Conservation (phyloP, 2,329 filamentous ascomycete species). For the Diaporthe ampelina region DNA sequence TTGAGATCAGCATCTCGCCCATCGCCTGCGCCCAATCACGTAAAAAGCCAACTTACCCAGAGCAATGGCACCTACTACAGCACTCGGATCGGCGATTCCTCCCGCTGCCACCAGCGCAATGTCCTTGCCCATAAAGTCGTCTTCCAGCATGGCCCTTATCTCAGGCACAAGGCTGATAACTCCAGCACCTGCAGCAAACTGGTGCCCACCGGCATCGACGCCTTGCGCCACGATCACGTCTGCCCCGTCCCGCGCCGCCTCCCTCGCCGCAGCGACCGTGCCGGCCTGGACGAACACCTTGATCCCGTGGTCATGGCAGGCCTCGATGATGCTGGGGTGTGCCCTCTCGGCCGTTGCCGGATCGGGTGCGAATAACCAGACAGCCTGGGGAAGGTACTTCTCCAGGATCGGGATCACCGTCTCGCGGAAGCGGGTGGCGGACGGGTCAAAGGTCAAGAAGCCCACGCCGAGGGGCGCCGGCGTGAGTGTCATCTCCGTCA, state of each 20-base stretch:
- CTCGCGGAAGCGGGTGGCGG: slow-evolving; percentile 54
- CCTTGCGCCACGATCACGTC: slow-evolving; percentile 75
- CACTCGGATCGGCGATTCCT: slow-evolving; percentile 69
- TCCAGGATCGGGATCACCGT: slow-evolving; percentile 65
- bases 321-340: slow-evolving; percentile 51
- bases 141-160: slow-evolving; percentile 61
- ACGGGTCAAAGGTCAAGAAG: slow-evolving; percentile 69
- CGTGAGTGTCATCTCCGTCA: slow-evolving; percentile 43
- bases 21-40: background rate
- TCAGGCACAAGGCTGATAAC: slow-evolving; percentile 71
- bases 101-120: slow-evolving; percentile 69
- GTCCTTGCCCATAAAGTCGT: slow-evolving; percentile 51
- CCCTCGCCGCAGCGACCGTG: slow-evolving; percentile 67
- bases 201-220: slow-evolving; percentile 75
- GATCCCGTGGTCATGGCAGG: slow-evolving; percentile 53
- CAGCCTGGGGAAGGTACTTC: slow-evolving; percentile 67
- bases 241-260: slow-evolving; percentile 61
- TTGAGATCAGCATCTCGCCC: background rate
- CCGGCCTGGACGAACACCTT: slow-evolving; percentile 74
- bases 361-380: slow-evolving; percentile 77
- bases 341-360: slow-evolving; percentile 52
- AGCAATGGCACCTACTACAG: slow-evolving; percentile 67
- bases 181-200: slow-evolving; percentile 66
- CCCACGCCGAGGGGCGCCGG: slow-evolving; percentile 70
- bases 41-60: slow-evolving; percentile 59